These are phyloP conservation scores for Geranium rotundifolium DNA, from an alignment of 345 rosid genomes.

Conservation along the genomic window DNA sequence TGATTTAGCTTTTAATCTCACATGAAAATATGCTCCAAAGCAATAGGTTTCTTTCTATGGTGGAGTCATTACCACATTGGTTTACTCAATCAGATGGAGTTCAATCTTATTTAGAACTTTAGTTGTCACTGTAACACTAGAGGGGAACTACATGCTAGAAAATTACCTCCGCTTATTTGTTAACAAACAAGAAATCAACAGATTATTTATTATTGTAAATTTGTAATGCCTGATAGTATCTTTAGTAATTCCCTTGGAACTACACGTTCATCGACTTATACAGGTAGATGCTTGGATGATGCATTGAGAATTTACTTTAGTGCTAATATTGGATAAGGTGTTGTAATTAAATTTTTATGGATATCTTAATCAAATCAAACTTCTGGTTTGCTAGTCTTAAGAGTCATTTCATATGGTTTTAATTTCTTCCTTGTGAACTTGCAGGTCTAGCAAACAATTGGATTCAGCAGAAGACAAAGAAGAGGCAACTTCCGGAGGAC, in stretches of 20 bases:
- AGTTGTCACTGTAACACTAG: not conserved
- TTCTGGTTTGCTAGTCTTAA: too few species aligned
- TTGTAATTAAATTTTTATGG: not conserved
- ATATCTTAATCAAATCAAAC: not conserved
- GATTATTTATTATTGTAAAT: not conserved
- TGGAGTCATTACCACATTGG: not conserved
- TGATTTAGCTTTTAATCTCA: not conserved
- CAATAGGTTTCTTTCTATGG: not conserved
- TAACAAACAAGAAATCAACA: not conserved
- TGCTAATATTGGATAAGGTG: not conserved
- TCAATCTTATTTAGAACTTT: not conserved
- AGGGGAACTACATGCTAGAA: not conserved
- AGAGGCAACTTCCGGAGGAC: slow-evolving; percentile 29
- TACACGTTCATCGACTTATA: not conserved
- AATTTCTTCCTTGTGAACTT: not conserved
- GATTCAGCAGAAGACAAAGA: slow-evolving; percentile 36
- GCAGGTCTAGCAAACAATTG: slow-evolving; percentile 46
- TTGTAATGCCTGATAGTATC: not conserved
- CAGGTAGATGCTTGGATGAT: not conserved
- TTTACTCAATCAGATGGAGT: not conserved
- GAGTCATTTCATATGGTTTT: too few species aligned
- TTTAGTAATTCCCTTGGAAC: not conserved
- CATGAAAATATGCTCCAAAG: not conserved
- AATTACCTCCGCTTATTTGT: not conserved
- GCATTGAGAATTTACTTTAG: too few species aligned